Conservation (phyloP, 345 rosid genomes). For the Dipteronia sinensis region DNA sequence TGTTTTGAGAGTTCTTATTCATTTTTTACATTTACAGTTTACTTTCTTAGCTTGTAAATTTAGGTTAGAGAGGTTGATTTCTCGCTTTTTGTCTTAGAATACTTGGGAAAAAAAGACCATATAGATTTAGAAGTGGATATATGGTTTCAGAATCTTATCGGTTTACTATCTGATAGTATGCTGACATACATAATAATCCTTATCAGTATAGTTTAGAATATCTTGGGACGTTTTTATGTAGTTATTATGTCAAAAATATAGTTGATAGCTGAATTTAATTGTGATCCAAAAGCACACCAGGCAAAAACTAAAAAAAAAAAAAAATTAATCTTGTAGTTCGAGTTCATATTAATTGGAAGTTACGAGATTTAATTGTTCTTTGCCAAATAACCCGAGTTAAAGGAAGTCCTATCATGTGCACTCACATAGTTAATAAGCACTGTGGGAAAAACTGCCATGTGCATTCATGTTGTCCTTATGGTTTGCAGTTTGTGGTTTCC, state of each 20-base stretch:
- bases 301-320: neutral
- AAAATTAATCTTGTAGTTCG: neutral
- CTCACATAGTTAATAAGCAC: neutral
- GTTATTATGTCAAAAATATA: neutral
- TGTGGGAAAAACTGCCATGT: neutral
- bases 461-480: neutral
- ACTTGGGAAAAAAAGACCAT: neutral
- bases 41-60: neutral
- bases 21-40: neutral
- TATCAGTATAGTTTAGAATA: neutral
- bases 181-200: neutral
- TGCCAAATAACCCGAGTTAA: neutral
- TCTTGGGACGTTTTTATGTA: neutral
- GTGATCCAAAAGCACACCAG: neutral
- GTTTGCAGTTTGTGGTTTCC: neutral
- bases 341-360: neutral
- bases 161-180: neutral
- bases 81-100: neutral
- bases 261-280: neutral
- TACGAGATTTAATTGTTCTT: slow-evolving; percentile 7
- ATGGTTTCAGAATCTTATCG: neutral
- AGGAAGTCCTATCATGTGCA: neutral
- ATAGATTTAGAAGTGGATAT: neutral
- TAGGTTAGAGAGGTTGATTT: too few relatives aligned
- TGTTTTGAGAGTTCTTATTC: neutral